phyloP scores from a whole-genome alignment of 2,329 filamentous ascomycete genomes.

The Aspergillus eucalypticola region DNA sequence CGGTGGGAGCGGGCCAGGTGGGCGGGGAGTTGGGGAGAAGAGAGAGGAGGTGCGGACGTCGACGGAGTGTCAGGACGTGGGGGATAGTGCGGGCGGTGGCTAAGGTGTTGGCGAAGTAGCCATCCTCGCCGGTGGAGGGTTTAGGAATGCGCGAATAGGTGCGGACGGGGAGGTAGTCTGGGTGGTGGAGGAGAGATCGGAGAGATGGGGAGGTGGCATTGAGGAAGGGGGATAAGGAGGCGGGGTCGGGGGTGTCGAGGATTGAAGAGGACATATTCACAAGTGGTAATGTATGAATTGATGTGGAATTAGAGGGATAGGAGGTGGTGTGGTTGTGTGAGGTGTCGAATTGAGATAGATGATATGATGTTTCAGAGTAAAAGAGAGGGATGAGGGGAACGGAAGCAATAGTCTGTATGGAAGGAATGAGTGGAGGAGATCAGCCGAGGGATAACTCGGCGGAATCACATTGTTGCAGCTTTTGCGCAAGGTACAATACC shows the following conservation, averaged over 20 bases:
- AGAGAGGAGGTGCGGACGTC: slow-evolving; percentile 29
- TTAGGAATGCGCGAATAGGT: slow-evolving; percentile 45
- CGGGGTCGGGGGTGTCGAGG: background rate
- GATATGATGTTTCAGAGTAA: background rate
- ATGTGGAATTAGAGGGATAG: background rate
- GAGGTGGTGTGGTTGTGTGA: background rate
- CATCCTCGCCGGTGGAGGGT: slow-evolving; percentile 44
- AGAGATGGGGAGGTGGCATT: background rate
- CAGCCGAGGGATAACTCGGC: background rate
- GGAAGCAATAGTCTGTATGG: background rate
- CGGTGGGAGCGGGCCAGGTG: slow-evolving; percentile 29
- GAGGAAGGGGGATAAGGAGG: slow-evolving; percentile 1
- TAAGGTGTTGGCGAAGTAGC: slow-evolving; percentile 44
- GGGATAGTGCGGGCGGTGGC: slow-evolving; percentile 43
- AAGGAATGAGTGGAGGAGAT: background rate
- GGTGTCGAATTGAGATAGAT: background rate
- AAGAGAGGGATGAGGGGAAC: background rate
- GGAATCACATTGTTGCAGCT: no score
- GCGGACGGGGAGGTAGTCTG: slow-evolving; percentile 40
- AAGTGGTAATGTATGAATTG: background rate
- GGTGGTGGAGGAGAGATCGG: slow-evolving; percentile 30
- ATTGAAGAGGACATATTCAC: background rate
- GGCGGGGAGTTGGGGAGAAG: slow-evolving; percentile 22
- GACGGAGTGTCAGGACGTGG: slow-evolving; percentile 41
- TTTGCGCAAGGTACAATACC: no score